phyloP scores from a whole-genome alignment of 1,284 basidiomycete species.

The Irpex rosettiformis region DNA sequence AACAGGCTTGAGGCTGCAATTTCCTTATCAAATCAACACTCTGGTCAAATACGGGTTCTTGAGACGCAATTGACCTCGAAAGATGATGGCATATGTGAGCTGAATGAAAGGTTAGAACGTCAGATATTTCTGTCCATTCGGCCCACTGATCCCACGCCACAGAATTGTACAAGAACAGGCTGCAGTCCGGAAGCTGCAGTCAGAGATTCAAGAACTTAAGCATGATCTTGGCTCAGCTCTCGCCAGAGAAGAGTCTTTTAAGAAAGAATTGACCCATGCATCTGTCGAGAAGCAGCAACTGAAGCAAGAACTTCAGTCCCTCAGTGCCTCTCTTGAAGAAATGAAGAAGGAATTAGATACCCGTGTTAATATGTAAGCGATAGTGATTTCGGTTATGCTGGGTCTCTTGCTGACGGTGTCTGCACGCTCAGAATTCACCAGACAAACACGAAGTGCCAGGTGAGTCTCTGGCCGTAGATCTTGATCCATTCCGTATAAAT shows the following conservation, averaged over 20 bases:
- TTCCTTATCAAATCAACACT: slow-evolving; percentile 2
- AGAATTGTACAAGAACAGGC: slow-evolving; percentile 16
- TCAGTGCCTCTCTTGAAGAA: slow-evolving; percentile 14
- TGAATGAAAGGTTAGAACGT: slow-evolving; percentile 25
- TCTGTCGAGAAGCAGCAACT: slow-evolving; percentile 16
- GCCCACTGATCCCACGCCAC: not conserved
- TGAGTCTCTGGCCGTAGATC: slow-evolving; percentile 9
- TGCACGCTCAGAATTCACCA: slow-evolving; percentile 26
- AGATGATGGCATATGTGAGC: slow-evolving; percentile 23
- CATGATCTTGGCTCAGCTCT: slow-evolving; percentile 27
- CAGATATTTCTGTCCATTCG: not conserved
- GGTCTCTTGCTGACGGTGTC: not conserved
- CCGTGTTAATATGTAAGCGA: slow-evolving; percentile 25
- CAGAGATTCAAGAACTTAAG: slow-evolving; percentile 25
- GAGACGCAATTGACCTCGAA: slow-evolving; percentile 8
- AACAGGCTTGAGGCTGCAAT: slow-evolving; percentile 6
- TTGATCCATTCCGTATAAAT: slow-evolving; percentile 11
- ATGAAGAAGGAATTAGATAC: slow-evolving; percentile 24
- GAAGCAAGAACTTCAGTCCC: slow-evolving; percentile 7
- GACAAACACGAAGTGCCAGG: slow-evolving; percentile 25
- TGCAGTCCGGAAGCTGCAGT: slow-evolving; percentile 18
- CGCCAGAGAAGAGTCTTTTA: slow-evolving; percentile 16
- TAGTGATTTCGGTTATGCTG: not conserved
- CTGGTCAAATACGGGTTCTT: slow-evolving; percentile 2
- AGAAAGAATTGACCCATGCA: slow-evolving; percentile 10